Percentiles rank a stretch among this genome's conserved stretches.
Conservation (phyloP, 1,139 yeast species). For the Sugiyamaella xylanicola region DNA sequence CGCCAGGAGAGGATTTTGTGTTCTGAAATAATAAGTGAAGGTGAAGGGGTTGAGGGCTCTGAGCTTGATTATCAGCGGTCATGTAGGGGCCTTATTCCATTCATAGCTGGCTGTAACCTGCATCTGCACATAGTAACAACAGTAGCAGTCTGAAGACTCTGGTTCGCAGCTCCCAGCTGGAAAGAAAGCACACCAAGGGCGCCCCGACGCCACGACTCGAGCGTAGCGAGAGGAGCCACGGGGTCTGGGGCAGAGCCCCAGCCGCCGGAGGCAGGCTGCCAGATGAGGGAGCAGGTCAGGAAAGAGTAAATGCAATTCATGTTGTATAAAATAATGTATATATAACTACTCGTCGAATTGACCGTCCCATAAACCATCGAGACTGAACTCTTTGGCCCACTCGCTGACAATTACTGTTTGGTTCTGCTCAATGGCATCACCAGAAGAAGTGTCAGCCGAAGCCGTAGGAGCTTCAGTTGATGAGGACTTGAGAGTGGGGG, state of each 20-base stretch:
- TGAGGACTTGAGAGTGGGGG: slow-evolving; percentile 47
- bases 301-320: background rate
- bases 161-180: too few species aligned
- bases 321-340: background rate
- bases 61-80: too few species aligned
- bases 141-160: too few species aligned
- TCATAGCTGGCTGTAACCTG: too few species aligned
- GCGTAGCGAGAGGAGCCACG: background rate
- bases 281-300: background rate
- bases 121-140: too few species aligned
- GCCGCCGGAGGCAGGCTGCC: background rate
- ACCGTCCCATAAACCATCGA: slow-evolving; percentile 64
- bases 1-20: too few species aligned
- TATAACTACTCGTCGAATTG: slow-evolving; percentile 24
- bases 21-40: too few species aligned
- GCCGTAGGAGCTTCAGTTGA: slow-evolving; percentile 41
- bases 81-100: too few species aligned
- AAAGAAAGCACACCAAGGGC: too few species aligned
- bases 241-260: background rate
- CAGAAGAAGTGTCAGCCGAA: slow-evolving; percentile 40
- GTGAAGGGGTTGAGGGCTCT: too few species aligned
- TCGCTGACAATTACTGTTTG: slow-evolving; percentile 80
- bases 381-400: slow-evolving; percentile 94
- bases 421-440: slow-evolving; percentile 47
- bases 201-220: background rate